phyloP scores from a whole-genome alignment of 2,329 filamentous ascomycete genomes.

The Hymenoscyphus albidus region DNA sequence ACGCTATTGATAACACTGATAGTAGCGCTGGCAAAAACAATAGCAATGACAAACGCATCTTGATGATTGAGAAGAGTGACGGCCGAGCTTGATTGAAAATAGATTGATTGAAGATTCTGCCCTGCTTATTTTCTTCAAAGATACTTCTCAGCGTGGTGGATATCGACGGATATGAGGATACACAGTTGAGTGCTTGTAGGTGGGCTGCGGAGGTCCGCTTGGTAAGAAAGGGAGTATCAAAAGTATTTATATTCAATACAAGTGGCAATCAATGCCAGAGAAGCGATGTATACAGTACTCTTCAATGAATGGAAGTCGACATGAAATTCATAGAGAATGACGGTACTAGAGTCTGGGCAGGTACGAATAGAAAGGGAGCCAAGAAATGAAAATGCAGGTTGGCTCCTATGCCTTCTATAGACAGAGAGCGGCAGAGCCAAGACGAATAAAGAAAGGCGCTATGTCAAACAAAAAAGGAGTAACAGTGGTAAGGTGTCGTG shows the following conservation, averaged over 20 bases:
- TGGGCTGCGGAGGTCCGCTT: neutral
- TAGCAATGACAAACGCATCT: slow-evolving; percentile 31
- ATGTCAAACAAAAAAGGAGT: neutral
- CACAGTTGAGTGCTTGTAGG: neutral
- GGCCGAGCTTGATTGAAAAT: neutral
- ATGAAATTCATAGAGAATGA: neutral
- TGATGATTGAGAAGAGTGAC: slow-evolving; percentile 4
- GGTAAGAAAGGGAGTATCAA: neutral
- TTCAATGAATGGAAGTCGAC: neutral
- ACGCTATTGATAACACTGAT: slow-evolving; percentile 21
- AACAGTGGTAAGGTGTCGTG: neutral
- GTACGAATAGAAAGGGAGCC: neutral
- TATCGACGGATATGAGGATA: neutral
- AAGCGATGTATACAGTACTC: neutral
- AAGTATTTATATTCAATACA: neutral
- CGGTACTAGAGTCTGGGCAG: neutral
- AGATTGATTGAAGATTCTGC: neutral
- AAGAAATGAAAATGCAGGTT: neutral
- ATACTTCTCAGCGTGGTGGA: neutral
- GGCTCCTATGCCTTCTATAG: neutral
- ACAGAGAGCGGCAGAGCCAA: neutral
- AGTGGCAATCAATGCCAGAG: neutral
- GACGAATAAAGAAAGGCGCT: neutral
- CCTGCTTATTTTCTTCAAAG: too few relatives aligned
- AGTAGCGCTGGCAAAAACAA: slow-evolving; percentile 26